A percentile compares a stretch with the other conserved stretches of the same genome.
These are phyloP conservation scores for Alternaria gansuensis DNA, from an alignment of 2,329 filamentous ascomycete genomes.

Conservation along the genomic window DNA sequence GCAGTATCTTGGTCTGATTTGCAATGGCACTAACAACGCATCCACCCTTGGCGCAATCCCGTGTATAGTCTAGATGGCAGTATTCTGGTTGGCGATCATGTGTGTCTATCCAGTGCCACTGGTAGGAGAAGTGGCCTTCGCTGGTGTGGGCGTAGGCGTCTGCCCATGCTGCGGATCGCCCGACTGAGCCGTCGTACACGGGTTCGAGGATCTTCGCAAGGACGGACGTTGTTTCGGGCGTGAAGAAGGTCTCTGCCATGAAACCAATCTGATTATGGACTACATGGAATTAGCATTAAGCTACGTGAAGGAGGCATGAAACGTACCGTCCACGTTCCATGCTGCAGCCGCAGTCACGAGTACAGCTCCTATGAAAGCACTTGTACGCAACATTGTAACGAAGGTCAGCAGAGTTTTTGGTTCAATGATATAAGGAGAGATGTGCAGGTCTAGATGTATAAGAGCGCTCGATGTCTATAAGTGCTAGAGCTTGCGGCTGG, in stretches of 20 bases:
- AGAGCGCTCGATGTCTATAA: neutral
- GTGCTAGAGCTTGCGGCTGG: slow-evolving; percentile 8
- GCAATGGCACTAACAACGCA: slow-evolving; percentile 56
- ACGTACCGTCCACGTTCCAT: slow-evolving; percentile 49
- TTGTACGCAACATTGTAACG: slow-evolving; percentile 4
- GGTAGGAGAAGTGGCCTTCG: slow-evolving; percentile 54
- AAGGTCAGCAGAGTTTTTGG: neutral
- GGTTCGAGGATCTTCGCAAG: slow-evolving; percentile 52
- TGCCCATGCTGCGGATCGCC: slow-evolving; percentile 53
- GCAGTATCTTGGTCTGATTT: slow-evolving; percentile 54
- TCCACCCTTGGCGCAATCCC: slow-evolving; percentile 51
- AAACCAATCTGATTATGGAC: slow-evolving; percentile 56
- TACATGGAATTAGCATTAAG: slow-evolving; percentile 23
- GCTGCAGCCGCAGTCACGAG: slow-evolving; percentile 28
- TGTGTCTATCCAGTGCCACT: slow-evolving; percentile 56
- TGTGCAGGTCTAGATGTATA: neutral
- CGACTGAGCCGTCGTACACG: slow-evolving; percentile 53
- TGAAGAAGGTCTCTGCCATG: slow-evolving; percentile 52
- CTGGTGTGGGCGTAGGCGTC: slow-evolving; percentile 52
- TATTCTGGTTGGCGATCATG: slow-evolving; percentile 46
- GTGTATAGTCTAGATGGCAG: slow-evolving; percentile 50
- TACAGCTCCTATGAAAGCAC: slow-evolving; percentile 18
- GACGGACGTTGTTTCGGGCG: slow-evolving; percentile 42
- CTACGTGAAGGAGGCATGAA: neutral
- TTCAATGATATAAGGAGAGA: neutral